These are phyloP conservation scores for Podospora pseudocomata DNA, from an alignment of 495 filamentous ascomycete species.

Conservation along the genomic window DNA sequence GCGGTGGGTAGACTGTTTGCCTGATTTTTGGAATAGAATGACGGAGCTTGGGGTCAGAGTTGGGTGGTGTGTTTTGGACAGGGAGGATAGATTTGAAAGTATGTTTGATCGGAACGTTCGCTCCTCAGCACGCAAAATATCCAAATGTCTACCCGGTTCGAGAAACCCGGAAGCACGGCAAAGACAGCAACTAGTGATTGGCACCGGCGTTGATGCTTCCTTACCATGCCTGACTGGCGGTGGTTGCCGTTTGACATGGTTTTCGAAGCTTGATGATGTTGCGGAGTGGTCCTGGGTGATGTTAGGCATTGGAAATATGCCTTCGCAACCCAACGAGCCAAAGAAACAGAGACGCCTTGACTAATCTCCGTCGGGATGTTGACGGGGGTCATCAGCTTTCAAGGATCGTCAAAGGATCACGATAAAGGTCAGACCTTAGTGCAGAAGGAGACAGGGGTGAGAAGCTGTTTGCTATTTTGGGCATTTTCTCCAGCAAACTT, in stretches of 20 bases:
- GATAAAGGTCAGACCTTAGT: neutral
- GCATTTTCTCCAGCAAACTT: neutral
- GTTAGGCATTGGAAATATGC: constrained; percentile 21
- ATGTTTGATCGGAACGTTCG: neutral
- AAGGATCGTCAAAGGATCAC: neutral
- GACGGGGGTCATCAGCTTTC: neutral
- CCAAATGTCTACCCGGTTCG: neutral
- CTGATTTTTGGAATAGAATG: neutral
- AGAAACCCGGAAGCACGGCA: neutral
- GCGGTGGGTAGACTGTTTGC: constrained; percentile 7
- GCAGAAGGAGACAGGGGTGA: neutral
- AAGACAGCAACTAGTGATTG: too few species aligned
- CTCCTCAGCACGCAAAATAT: too few species aligned
- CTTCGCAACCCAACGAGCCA: constrained; percentile 40
- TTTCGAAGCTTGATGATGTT: constrained; percentile 54
- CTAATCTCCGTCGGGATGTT: neutral
- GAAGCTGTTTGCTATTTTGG: neutral
- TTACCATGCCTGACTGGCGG: constrained; percentile 46
- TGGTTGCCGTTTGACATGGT: constrained; percentile 51
- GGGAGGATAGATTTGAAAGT: neutral
- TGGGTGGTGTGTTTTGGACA: neutral
- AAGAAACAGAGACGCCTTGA: constrained; percentile 25
- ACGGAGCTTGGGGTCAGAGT: neutral
- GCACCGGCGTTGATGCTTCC: constrained; percentile 39
- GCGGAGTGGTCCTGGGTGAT: constrained; percentile 55